Percentiles rank a stretch among this genome's conserved stretches.
These are phyloP conservation scores for maize (Zea mays) DNA, from an alignment of 176 grass and related monocot genomes.

Conservation along the genomic window DNA sequence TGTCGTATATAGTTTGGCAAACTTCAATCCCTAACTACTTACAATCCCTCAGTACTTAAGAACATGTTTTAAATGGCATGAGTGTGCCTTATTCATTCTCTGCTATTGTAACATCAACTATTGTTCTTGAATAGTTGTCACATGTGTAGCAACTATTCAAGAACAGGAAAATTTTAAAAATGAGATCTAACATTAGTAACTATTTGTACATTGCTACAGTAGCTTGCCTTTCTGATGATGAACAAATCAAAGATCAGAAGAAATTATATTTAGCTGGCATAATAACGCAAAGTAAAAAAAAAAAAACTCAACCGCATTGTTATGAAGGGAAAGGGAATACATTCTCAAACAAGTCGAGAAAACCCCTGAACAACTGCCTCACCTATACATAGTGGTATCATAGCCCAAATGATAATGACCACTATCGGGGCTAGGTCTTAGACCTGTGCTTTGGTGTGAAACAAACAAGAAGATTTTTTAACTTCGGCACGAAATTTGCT, in stretches of 20 bases:
- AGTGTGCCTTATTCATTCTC: neutral
- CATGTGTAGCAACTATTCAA: neutral
- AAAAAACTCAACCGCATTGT: no score
- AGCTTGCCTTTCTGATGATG: neutral
- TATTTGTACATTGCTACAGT: neutral
- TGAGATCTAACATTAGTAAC: slow-evolving; percentile 10
- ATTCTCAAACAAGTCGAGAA: no score
- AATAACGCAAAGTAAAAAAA: neutral
- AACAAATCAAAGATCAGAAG: slow-evolving; percentile 9
- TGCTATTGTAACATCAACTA: neutral
- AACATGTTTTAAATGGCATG: neutral
- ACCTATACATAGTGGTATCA: no score
- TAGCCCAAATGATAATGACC: no score
- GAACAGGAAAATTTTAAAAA: neutral
- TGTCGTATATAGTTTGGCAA: neutral
- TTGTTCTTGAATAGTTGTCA: neutral
- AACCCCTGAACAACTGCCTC: no score
- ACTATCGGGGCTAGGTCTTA: no score
- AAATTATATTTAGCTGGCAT: neutral
- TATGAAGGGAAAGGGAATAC: no score
- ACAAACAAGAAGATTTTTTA: no score
- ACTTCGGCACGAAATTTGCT: no score
- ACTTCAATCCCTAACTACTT: neutral
- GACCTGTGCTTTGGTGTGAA: no score
- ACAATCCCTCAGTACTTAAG: neutral